Base-by-base conservation (phyloP, 768 basidiomycete species). In the Tephrocybe sp. region DNA sequence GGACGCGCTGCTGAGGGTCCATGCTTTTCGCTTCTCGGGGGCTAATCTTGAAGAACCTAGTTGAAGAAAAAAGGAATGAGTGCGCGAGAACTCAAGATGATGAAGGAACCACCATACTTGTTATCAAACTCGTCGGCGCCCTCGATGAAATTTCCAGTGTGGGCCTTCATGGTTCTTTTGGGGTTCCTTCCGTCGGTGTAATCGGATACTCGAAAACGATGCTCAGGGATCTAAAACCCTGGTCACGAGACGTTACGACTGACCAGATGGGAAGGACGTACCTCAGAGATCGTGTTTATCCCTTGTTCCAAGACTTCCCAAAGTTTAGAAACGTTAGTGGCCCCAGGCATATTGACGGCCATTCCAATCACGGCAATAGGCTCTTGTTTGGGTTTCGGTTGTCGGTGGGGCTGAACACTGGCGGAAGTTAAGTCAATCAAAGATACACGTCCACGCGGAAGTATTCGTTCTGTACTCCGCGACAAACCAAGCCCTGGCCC, bases 1-100 rank as follows among this genome's bases (percentile, higher is more conserved):
- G 68, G 27, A 89, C 56, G 4, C 87, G 77, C 54, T 88, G 86
- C 55, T 89, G 87, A 6, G 88, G 87, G 58, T 89, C 85, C 86
- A 89, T 89, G 62, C 72, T 80, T 52, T 69, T 79, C 12, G 88
- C 87, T 64, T 89, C 87, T 5, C 87, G 78, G 1, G 88, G 87
- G 32, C 82, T 86, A 37, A 87, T 78, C 34, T 77, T 80, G 72
- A 89, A 90, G 60, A 87, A 87, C 49, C 72, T 74, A 15, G 18
- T 12, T 13, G 27, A 28, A 18, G 9, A 24, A 34, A 35, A 24
- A 18, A 42, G 11, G 32, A 31, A 19, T n/a, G 27, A 3, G 9
- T 39, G 37, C 19, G 19, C 19, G 12, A 25, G 13, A 35, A 32
- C 3, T 9, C 44, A 38, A n/a, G n/a, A 38, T 9, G 5, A 2